Conservation (phyloP, 306 rosid genomes). For the Pterocarpus macrocarpus region DNA sequence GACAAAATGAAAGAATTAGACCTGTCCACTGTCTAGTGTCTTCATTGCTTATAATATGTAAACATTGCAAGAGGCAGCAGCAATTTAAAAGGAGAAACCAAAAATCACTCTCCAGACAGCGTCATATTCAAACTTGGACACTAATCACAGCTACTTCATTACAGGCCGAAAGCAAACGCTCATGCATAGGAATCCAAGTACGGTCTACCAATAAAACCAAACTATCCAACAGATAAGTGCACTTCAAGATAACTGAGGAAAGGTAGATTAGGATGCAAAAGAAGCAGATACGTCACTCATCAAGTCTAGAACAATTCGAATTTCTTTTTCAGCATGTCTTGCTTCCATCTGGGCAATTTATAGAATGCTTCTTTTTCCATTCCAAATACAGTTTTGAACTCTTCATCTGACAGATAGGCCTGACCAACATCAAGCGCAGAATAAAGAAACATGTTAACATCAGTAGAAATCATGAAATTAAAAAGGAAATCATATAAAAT, state of each 20-base stretch:
- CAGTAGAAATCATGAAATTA: constrained; percentile 23
- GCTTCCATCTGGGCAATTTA: constrained; percentile 90
- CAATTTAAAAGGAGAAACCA: constrained; percentile 48
- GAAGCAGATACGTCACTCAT: constrained; percentile 39
- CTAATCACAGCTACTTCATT: constrained; percentile 57
- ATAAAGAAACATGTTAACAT: constrained; percentile 20
- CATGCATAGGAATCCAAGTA: constrained; percentile 46
- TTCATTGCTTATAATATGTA: constrained; percentile 54
- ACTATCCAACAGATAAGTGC: constrained; percentile 52
- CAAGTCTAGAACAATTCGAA: constrained; percentile 72
- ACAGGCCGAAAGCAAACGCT: constrained; percentile 52
- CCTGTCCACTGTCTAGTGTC: constrained; percentile 51
- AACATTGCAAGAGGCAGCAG: constrained; percentile 60
- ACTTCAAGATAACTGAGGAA: constrained; percentile 56
- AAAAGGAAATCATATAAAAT: neutral
- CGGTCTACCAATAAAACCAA: constrained; percentile 57
- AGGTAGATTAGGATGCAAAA: constrained; percentile 42
- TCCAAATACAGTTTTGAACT: constrained; percentile 74
- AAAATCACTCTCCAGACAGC: constrained; percentile 71
- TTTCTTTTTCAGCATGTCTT: constrained; percentile 90
- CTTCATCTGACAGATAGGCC: constrained; percentile 93
- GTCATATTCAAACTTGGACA: constrained; percentile 65
- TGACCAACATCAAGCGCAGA: constrained; percentile 40
- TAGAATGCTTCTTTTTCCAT: constrained; percentile 79
- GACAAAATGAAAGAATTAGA: constrained; percentile 71